Percentiles rank a stretch among this genome's conserved stretches.
Conservation (phyloP, 2,329 filamentous ascomycete species). For the Setomelanomma holmii region DNA sequence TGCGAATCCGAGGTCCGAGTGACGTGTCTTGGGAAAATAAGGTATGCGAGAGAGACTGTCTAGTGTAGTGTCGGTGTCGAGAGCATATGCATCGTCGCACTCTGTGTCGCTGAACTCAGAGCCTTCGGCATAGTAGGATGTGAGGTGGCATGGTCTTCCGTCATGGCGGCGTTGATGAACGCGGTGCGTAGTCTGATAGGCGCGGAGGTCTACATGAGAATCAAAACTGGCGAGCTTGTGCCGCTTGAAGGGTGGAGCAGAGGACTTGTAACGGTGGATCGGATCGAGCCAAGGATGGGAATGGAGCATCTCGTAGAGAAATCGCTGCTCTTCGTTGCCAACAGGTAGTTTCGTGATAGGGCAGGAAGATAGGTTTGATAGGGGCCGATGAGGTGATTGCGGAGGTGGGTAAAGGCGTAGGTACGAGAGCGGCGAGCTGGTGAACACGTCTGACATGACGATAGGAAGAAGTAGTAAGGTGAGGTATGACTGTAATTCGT, state of each 20-base stretch:
- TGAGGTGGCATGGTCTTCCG: neutral
- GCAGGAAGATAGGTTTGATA: too few relatives aligned
- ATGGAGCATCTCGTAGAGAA: neutral
- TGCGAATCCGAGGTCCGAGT: neutral
- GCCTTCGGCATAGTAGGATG: neutral
- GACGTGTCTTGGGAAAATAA: neutral
- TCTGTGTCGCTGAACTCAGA: neutral
- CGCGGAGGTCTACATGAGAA: neutral
- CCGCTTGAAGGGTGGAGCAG: too few relatives aligned
- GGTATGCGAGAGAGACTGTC: neutral
- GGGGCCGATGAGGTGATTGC: too few relatives aligned
- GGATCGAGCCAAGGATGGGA: neutral
- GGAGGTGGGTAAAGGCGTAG: too few relatives aligned
- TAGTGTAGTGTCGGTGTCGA: neutral
- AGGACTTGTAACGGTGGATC: neutral
- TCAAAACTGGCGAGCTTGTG: neutral
- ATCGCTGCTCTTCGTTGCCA: too few relatives aligned
- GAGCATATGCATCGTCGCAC: neutral
- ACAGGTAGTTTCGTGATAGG: too few relatives aligned
- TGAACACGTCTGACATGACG: too few relatives aligned
- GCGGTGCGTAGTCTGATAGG: neutral
- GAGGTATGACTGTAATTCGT: neutral
- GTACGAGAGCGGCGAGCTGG: neutral
- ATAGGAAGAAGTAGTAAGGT: neutral
- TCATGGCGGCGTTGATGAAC: neutral